Evolutionary conservation across 371 early-diverging fungal species (phyloP), one percentile per base, ranked within the genome.

Genomic region (Phascolomyces articulosus): DNA sequence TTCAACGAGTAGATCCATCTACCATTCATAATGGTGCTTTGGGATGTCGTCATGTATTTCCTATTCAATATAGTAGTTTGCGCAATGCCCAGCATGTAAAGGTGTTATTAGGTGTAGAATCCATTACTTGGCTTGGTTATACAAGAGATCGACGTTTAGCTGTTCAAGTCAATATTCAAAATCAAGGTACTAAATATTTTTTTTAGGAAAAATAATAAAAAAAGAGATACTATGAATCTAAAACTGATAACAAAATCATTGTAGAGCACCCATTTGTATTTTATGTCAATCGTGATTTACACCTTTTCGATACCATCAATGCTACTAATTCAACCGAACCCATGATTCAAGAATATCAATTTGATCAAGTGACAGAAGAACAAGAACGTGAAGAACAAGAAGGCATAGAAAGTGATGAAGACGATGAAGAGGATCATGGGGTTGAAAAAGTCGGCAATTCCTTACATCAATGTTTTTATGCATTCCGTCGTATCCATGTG

Each of bases 141-240:
- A 51, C 62, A 34, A 28, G 38, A 49, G 53, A 49, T 61, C 62
- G 47, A 40, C 62, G 62, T 38, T 20, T 61, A 8, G 54, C 62
- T 2, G 47, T 61, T 20, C 62, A 61, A 53, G 40, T 61, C 23
- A 28, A 49, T 10, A 53, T 61, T 18, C 62, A 61, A 53, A 61
- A 61, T 49, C 62, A 61, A 53, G 49, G 62, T 51, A 47, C 2
- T 21, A 16, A 29, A 11, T 3, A 11, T 29, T 18, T 10, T 27
- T 24, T 47, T 18, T 18, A 47, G 20, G n/a, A 13, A 38, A 38
- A 38, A 38, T 9, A 38, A 38, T 13, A 38, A 13, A 38, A 13
- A 38, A 13, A 38, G 38, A 38, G 38, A 38, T 6, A 38, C n/a
- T 44, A n/a, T 2, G 15, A 8, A 8, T 44, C 8, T 44, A n/a